These are phyloP conservation scores for Crithidia fasciculata DNA, from an alignment of 208 protist species.

Conservation along the genomic window DNA sequence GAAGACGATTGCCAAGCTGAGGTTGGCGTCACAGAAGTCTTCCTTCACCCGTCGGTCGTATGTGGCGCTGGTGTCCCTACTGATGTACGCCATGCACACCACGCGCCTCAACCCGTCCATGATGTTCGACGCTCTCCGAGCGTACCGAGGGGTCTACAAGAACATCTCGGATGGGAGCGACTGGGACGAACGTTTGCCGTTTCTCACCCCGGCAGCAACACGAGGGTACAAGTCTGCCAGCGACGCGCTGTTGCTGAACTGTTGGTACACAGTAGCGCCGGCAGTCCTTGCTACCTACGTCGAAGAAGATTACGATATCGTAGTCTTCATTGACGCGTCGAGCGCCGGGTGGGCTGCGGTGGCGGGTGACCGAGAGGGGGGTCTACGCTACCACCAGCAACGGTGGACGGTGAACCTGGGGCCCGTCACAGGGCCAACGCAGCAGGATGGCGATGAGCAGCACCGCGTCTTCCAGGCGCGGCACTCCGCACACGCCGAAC, in stretches of 20 bases:
- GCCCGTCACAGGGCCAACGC: background rate
- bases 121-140: constrained; percentile 14
- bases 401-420: constrained; percentile 4
- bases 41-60: constrained; percentile 1
- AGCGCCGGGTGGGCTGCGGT: constrained; percentile 3
- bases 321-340: background rate
- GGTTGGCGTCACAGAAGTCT: constrained; percentile 12
- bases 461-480: background rate
- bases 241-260: background rate
- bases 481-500: constrained; percentile 2
- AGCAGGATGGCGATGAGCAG: background rate
- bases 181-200: constrained; percentile 11
- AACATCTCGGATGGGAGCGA: constrained; percentile 1
- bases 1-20: constrained; percentile 44
- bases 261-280: background rate
- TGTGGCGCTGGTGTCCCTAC: constrained; percentile 3
- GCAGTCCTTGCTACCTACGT: background rate
- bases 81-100: constrained; percentile 20
- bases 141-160: constrained; percentile 11
- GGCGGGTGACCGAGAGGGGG: background rate
- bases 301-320: background rate
- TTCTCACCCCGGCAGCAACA: background rate
- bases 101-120: constrained; percentile 18
- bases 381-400: constrained; percentile 2
- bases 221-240: background rate